phyloP scores from a whole-genome alignment of 2,329 filamentous ascomycete genomes.

The Colletotrichum sp. region DNA sequence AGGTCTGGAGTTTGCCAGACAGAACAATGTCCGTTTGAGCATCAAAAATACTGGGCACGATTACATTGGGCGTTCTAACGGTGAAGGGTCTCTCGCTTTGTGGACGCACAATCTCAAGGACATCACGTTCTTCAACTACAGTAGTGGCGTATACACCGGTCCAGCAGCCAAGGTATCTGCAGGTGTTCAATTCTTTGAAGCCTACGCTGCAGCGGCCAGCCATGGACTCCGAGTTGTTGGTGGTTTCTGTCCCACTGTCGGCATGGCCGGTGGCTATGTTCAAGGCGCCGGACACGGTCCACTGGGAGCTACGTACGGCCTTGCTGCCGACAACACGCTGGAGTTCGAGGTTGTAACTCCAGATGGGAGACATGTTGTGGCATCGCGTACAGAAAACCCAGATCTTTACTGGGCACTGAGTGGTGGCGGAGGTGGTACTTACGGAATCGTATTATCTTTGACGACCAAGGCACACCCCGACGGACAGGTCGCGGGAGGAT shows the following conservation, averaged over 20 bases:
- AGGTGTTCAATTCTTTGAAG: slow-evolving; percentile 52
- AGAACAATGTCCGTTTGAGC: slow-evolving; percentile 52
- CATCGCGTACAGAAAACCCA: slow-evolving; percentile 42
- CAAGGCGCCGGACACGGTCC: slow-evolving; percentile 59
- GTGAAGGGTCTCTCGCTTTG: slow-evolving; percentile 36
- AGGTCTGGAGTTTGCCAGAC: slow-evolving; percentile 42
- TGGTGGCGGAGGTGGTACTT: slow-evolving; percentile 57
- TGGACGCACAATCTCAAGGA: slow-evolving; percentile 44
- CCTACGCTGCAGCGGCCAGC: slow-evolving; percentile 42
- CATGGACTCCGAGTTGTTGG: slow-evolving; percentile 47
- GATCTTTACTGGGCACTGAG: slow-evolving; percentile 62
- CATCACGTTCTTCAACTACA: not conserved
- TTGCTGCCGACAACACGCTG: slow-evolving; percentile 58
- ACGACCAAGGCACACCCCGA: not conserved
- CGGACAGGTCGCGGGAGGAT: slow-evolving; percentile 38
- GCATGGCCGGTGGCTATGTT: slow-evolving; percentile 57
- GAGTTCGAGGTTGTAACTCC: slow-evolving; percentile 53
- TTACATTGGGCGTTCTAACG: slow-evolving; percentile 39
- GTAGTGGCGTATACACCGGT: not conserved
- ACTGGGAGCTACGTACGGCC: slow-evolving; percentile 48
- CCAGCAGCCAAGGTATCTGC: slow-evolving; percentile 34
- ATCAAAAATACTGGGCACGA: slow-evolving; percentile 60
- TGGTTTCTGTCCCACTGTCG: slow-evolving; percentile 54
- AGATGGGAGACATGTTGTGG: slow-evolving; percentile 43
- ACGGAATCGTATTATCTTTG: slow-evolving; percentile 47